A percentile compares a stretch with the other conserved stretches of the same genome.
Conservation (phyloP, 805 yeast species). For the Hyphopichia homilentoma region DNA sequence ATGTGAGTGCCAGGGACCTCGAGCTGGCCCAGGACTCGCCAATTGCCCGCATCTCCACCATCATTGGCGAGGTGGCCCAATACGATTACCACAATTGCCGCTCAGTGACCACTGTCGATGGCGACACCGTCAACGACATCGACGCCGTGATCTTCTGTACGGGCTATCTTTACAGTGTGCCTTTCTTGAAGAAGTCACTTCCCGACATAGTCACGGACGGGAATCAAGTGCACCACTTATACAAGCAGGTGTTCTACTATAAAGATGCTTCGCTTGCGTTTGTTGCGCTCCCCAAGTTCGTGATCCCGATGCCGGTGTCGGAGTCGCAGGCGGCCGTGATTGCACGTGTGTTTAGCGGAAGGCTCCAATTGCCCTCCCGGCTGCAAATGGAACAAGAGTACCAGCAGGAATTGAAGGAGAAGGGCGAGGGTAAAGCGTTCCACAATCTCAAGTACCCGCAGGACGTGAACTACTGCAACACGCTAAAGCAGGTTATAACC, state of each 20-base stretch:
- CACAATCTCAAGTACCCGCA: constrained; percentile 48
- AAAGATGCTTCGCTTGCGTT: constrained; percentile 43
- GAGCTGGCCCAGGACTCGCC: constrained; percentile 49
- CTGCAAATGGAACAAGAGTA: constrained; percentile 33
- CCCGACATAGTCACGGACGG: constrained; percentile 27
- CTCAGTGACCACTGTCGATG: constrained; percentile 22
- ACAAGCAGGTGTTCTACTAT: constrained; percentile 44
- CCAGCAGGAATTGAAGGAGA: constrained; percentile 18
- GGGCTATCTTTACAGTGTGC: constrained; percentile 34
- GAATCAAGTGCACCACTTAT: constrained; percentile 31
- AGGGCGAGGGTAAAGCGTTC: constrained; percentile 19
- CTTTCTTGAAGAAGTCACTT: constrained; percentile 26
- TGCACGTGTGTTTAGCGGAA: constrained; percentile 41
- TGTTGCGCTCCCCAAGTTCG: constrained; percentile 40
- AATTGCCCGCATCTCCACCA: constrained; percentile 35
- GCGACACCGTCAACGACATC: constrained; percentile 17
- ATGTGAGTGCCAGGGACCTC: constrained; percentile 23
- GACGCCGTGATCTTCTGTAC: constrained; percentile 34
- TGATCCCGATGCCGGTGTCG: constrained; percentile 49
- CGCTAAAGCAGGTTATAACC: constrained; percentile 19
- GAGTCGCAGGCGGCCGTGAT: constrained; percentile 46
- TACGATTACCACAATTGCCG: constrained; percentile 32
- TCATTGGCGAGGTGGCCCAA: constrained; percentile 10
- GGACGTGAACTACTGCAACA: constrained; percentile 58
- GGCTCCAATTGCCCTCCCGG: constrained; percentile 35